Conservation (phyloP, 441 rosid species). For the Corymbia calophylla region DNA sequence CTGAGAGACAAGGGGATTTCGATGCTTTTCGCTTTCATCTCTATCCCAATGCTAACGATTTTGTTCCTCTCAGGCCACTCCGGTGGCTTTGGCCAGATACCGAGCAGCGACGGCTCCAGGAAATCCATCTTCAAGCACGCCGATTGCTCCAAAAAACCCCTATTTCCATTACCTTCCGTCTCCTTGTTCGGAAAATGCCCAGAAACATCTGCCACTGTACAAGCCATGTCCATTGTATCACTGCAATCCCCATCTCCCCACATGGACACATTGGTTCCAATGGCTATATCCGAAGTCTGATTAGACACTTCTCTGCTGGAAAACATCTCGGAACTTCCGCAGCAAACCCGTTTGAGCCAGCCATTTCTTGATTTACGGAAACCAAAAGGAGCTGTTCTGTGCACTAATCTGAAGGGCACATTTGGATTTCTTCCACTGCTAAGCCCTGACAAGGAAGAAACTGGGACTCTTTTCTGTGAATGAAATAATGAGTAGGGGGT, state of each 20-base stretch:
- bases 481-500: not conserved
- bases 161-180: not conserved
- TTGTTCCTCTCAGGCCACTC: constrained; percentile 53
- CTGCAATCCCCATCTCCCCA: not conserved
- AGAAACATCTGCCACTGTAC: constrained; percentile 6
- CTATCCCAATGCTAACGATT: constrained; percentile 32
- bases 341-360: not conserved
- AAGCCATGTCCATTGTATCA: not conserved
- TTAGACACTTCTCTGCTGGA: not conserved
- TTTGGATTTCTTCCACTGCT: not conserved
- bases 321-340: not conserved
- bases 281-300: not conserved
- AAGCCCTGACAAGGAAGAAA: not conserved
- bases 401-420: not conserved
- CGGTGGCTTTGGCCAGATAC: constrained; percentile 31
- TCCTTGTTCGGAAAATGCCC: not conserved
- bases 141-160: constrained; percentile 2
- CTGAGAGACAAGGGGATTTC: constrained; percentile 55
- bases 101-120: constrained; percentile 28
- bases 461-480: not conserved
- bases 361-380: not conserved
- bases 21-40: constrained; percentile 43
- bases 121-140: constrained; percentile 35
- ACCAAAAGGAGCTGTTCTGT: not conserved
- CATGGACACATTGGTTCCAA: not conserved